Base-by-base conservation (phyloP, 1,284 basidiomycete species). In the Chalciporus piperatoides region DNA sequence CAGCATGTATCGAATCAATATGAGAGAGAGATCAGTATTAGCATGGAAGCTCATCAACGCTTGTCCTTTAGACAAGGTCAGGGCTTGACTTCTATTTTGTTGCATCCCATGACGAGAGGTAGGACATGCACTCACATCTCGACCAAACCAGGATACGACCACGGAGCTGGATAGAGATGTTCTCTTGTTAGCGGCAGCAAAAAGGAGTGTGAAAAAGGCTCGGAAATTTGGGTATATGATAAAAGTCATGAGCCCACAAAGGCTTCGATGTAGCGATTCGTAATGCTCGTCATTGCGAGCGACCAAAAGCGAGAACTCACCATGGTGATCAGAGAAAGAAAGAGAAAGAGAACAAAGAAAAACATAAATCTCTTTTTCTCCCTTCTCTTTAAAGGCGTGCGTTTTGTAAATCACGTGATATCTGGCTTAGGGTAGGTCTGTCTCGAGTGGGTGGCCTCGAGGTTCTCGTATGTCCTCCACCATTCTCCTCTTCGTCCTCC, bases 181-280 rank as follows among this genome's bases (percentile, higher is more conserved):
- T 0, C 51, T 64, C 25, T 0, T 0, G 52, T 64, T 27, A 65
- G 59, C 44, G 36, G 40, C 52, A 35, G 27, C 41, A 40, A 46
- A 41, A 23, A 47, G 24, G 55, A 27, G 35, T 24, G 38, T 27
- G 49, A 47, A 56, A 37, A 43, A 68, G 60, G 71, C 75, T 90
- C 86, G 71, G 86, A 88, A 89, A 90, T 89, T 89, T 89, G 86
- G 86, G 86, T 89, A 89, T 90, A 78, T 75, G 67, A 74, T 74
- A 62, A 62, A 67, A 63, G 66, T 72, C 86, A 88, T 79, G 14
- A 82, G 78, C 84, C 69, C 54, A 33, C n/a, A 23, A 50, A 59
- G 69, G 60, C 80, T 80, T 89, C 86, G 67, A 84, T 81, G 85
- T 88, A 89, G 85, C 86, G 86, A 89, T 90, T 88, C 86, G 71